Base-by-base conservation (phyloP, 169 alveolate genomes). In the Cardiosporidium cionae region DNA sequence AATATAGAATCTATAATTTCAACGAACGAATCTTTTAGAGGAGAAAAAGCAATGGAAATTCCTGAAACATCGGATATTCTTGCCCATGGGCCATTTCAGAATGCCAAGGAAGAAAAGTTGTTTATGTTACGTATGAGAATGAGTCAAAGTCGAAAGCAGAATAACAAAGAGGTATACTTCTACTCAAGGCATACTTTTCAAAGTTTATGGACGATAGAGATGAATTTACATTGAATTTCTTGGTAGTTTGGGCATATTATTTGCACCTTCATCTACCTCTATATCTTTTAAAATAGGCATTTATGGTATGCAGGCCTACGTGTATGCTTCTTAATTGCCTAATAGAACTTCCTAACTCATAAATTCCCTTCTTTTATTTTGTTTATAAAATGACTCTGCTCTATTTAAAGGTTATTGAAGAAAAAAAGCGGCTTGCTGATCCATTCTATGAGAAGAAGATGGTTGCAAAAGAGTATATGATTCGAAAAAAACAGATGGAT, bases 81-180 rank as follows among this genome's bases (percentile, higher is more conserved):
- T 76, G 53, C 78, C 79, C 37, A 65, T 71, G 68, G 75, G n/a
- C 3, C 84, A 9, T 29, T 71, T 0, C 52, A 65, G 27, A 62
- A 72, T 9, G 83, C 58, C 25, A 22, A 81, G 22, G 74, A 74
- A 33, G 29, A 31, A 23, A 4, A 65, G 29, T 33, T 76, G 0
- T 35, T 68, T 0, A 53, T 44, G 7, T 70, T 76, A 3, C 31
- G 78, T 0, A 22, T 76, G 72, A 44, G 36, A 25, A 31, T 76
- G 7, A 76, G 70, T 29, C 63, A 76, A 72, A 68, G 90, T 72
- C 33, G 83, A 54, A 67, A 65, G 65, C 74, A 32, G 27, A 58
- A 79, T 74, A 74, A 35, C 68, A 32, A 64, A 71, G 62, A 87
- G 77, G 68, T 54, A 23, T 22, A 70, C 36, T 52, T 62, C 23